Percentiles rank a stretch among this genome's conserved stretches.
Evolutionary conservation across 805 yeast species (phyloP).

Genomic region (Pichia insulana): DNA sequence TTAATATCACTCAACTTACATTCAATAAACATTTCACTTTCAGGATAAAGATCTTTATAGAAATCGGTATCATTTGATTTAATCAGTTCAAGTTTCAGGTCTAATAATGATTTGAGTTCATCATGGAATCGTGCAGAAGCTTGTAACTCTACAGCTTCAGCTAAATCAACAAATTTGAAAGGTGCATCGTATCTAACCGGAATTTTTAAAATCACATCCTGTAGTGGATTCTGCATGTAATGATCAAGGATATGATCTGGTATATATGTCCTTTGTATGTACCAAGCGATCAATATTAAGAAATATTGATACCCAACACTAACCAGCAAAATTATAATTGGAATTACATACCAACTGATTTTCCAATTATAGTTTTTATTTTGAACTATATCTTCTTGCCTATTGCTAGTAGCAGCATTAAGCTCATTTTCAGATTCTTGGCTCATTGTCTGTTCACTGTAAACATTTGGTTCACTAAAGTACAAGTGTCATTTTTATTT

Average conservation of each 20-base stretch:
- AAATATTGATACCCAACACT: neutral
- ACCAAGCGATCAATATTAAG: neutral
- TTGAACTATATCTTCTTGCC: too few species aligned
- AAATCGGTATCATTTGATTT: conserved; percentile 9
- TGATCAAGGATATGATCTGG: conserved; percentile 13
- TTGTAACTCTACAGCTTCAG: conserved; percentile 43
- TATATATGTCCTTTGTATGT: conserved; percentile 3
- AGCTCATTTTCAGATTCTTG: too few species aligned
- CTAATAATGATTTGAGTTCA: conserved; percentile 12
- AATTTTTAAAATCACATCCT: conserved; percentile 35
- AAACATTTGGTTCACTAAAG: too few species aligned
- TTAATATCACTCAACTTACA: conserved; percentile 15
- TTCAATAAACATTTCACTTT: conserved; percentile 15
- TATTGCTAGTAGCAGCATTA: too few species aligned
- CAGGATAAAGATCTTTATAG: conserved; percentile 2
- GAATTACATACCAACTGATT: neutral
- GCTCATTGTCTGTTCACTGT: too few species aligned
- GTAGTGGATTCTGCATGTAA: conserved; percentile 29
- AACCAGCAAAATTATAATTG: neutral
- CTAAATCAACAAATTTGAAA: conserved; percentile 59
- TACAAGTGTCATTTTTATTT: too few species aligned
- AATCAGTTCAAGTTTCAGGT: conserved; percentile 18
- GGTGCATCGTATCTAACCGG: conserved; percentile 36
- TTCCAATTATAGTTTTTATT: too few species aligned
- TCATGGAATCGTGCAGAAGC: conserved; percentile 33